Evolutionary conservation across 345 rosid genomes (phyloP).

Genomic region (Aegle marmelos): DNA sequence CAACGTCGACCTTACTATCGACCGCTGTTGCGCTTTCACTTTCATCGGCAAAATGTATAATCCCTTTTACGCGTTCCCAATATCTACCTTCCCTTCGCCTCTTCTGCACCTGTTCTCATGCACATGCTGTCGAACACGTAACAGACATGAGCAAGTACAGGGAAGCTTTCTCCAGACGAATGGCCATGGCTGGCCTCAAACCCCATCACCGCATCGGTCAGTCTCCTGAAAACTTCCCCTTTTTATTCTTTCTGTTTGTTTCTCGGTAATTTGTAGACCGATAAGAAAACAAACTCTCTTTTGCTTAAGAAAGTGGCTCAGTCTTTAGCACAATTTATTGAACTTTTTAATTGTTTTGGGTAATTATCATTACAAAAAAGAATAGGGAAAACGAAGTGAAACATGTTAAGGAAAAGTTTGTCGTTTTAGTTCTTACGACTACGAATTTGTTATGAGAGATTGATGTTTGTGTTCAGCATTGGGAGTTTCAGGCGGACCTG

Average conservation of each 20-base stretch:
- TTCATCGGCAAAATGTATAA: conserved; percentile 23
- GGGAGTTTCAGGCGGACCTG: conserved; percentile 97
- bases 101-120: conserved; percentile 37
- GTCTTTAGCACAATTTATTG: background rate
- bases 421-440: background rate
- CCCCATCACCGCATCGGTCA: conserved; percentile 80
- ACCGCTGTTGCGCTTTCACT: conserved; percentile 29
- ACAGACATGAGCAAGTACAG: conserved; percentile 35
- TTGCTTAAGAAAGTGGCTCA: background rate
- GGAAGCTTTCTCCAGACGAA: conserved; percentile 59
- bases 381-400: background rate
- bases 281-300: background rate
- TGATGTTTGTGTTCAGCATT: conserved; percentile 41
- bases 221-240: conserved; percentile 5
- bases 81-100: conserved; percentile 32
- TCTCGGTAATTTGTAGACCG: background rate
- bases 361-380: background rate
- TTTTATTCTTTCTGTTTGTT: conserved; percentile 7
- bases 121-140: conserved; percentile 21
- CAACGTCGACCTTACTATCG: conserved; percentile 23
- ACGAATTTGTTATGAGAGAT: background rate
- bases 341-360: background rate
- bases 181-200: conserved; percentile 85
- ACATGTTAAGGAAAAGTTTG: background rate
- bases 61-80: conserved; percentile 22